phyloP scores from a whole-genome alignment of 1,139 yeast species.

The Keqinozyma sinolaborantium region DNA sequence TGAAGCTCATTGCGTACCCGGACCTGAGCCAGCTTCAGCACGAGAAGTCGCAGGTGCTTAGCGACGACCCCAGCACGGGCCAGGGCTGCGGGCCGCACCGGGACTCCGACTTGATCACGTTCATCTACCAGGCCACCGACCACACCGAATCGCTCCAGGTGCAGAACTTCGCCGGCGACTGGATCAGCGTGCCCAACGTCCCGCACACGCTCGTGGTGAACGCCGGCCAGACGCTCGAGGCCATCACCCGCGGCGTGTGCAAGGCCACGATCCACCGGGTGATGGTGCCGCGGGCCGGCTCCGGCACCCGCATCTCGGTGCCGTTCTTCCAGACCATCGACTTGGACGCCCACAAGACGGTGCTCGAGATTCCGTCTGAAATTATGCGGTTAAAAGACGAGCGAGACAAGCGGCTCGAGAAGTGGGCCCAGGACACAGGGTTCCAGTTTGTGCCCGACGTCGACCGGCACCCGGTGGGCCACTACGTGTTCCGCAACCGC shows the following conservation, averaged over 20 bases:
- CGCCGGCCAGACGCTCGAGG: constrained; percentile 54
- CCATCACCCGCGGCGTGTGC: constrained; percentile 51
- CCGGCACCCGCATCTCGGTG: constrained; percentile 50
- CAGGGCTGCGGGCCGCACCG: constrained; percentile 75
- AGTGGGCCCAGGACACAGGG: constrained; percentile 45
- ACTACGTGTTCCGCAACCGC: constrained; percentile 60
- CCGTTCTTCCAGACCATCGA: constrained; percentile 56
- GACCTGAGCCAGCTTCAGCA: constrained; percentile 25
- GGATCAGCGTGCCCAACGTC: constrained; percentile 52
- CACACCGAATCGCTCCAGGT: constrained; percentile 54
- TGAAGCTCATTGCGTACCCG: constrained; percentile 54
- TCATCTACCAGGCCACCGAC: constrained; percentile 55
- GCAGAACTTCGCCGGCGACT: constrained; percentile 57
- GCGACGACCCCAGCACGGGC: constrained; percentile 41
- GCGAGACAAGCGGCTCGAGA: constrained; percentile 35
- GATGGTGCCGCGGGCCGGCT: constrained; percentile 48
- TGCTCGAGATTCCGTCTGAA: constrained; percentile 25
- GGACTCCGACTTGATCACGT: constrained; percentile 63
- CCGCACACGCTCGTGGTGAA: constrained; percentile 47
- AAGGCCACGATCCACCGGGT: constrained; percentile 70
- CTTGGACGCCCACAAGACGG: constrained; percentile 38
- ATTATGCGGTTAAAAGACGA: constrained; percentile 27
- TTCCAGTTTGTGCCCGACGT: constrained; percentile 48
- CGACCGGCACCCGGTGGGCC: constrained; percentile 48
- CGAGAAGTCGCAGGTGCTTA: constrained; percentile 23